phyloP scores from a whole-genome alignment of 176 grass and related monocot species.

The Elaeis guineensis region DNA sequence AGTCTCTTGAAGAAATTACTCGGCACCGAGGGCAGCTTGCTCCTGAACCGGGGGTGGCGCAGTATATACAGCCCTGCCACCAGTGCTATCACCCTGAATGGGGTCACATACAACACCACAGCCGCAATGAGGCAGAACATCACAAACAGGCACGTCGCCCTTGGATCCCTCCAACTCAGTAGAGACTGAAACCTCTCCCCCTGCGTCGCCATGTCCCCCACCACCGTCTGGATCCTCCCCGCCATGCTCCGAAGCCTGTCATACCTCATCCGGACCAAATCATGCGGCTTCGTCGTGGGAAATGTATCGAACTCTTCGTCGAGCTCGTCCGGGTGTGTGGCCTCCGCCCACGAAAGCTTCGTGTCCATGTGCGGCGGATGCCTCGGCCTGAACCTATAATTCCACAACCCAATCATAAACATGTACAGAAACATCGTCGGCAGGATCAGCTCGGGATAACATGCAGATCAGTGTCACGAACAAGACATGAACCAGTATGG shows the following conservation, averaged over 20 bases:
- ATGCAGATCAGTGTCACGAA: conserved; percentile 14
- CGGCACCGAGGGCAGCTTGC: conserved; percentile 18
- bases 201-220: conserved; percentile 19
- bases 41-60: conserved; percentile 16
- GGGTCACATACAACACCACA: conserved; percentile 14
- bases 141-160: conserved; percentile 12
- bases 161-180: conserved; percentile 14
- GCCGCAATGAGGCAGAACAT: conserved; percentile 10
- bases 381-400: conserved; percentile 5
- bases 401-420: conserved; percentile 22
- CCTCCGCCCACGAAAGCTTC: conserved; percentile 16
- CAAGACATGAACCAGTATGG: conserved; percentile 14
- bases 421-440: conserved; percentile 14
- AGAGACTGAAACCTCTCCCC: conserved; percentile 17
- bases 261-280: conserved; percentile 12
- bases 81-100: conserved; percentile 12
- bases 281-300: neutral
- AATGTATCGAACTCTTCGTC: too few relatives aligned
- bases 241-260: conserved; percentile 20
- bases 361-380: conserved; percentile 23
- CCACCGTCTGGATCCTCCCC: conserved; percentile 13
- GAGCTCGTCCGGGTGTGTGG: neutral
- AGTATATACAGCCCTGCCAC: conserved; percentile 3
- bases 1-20: conserved; percentile 23
- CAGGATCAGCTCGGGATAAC: conserved; percentile 18